Evolutionary conservation across 345 rosid species (phyloP).

Genomic region (Lagerstroemia speciosa): DNA sequence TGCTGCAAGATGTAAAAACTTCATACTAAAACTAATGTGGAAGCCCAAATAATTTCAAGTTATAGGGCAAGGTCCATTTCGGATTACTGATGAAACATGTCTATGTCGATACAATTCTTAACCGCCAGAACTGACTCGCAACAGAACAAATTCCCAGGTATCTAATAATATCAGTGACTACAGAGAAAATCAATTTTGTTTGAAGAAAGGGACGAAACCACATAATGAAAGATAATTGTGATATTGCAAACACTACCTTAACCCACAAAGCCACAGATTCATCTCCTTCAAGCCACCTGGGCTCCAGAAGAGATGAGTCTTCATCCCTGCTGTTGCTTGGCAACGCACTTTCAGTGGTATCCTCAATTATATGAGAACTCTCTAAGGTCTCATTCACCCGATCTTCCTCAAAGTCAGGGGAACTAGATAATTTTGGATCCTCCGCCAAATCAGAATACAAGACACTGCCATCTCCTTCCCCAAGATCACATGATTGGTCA

Average conservation of each 20-base stretch:
- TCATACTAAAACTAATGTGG: not conserved
- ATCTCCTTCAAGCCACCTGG: slow-evolving; percentile 75
- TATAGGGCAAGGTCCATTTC: not conserved
- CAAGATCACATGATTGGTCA: slow-evolving; percentile 28
- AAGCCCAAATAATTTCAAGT: not conserved
- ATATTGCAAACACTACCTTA: slow-evolving; percentile 45
- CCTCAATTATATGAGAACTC: slow-evolving; percentile 32
- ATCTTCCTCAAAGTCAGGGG: too few species aligned
- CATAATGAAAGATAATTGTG: not conserved
- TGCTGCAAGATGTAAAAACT: not conserved
- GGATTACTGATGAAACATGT: not conserved
- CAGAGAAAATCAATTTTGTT: not conserved
- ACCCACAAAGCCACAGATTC: slow-evolving; percentile 93
- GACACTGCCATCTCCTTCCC: slow-evolving; percentile 28
- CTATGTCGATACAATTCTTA: not conserved
- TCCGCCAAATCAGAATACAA: slow-evolving; percentile 41
- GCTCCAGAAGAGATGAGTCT: slow-evolving; percentile 49
- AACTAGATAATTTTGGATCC: slow-evolving; percentile 34
- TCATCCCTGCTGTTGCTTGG: slow-evolving; percentile 41
- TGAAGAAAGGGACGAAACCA: not conserved
- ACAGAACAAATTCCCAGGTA: not conserved
- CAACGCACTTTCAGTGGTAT: slow-evolving; percentile 39
- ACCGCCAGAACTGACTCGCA: not conserved
- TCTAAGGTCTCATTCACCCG: slow-evolving; percentile 41
- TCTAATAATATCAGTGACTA: not conserved